phyloP scores from a whole-genome alignment of 805 yeast species.

The Starmerella geochares region DNA sequence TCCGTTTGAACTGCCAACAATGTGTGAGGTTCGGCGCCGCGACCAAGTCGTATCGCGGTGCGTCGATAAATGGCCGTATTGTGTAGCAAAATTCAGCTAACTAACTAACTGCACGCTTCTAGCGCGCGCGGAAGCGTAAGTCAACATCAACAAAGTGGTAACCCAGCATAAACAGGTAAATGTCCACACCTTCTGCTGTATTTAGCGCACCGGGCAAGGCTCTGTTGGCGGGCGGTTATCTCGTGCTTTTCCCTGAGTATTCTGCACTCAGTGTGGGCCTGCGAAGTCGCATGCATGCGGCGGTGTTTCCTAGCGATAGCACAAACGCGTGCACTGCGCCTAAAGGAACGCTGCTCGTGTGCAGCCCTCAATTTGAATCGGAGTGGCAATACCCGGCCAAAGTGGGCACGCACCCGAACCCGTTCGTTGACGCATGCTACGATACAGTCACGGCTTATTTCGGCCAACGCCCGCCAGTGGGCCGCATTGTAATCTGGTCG shows the following conservation, averaged over 20 bases:
- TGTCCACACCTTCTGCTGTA: conserved; percentile 30
- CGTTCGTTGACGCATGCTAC: conserved; percentile 62
- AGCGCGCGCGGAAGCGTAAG: no score
- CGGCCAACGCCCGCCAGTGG: conserved; percentile 28
- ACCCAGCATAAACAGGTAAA: not conserved
- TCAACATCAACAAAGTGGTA: not conserved
- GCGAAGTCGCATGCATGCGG: conserved; percentile 79
- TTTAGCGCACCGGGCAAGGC: conserved; percentile 97
- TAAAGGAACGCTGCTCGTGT: conserved; percentile 7
- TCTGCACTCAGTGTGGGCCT: conserved; percentile 75
- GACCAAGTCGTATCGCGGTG: not conserved
- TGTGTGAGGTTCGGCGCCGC: not conserved
- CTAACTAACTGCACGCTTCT: no score
- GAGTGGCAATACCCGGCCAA: conserved; percentile 21
- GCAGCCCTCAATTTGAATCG: conserved; percentile 26
- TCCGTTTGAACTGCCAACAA: not conserved
- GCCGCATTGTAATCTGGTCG: conserved; percentile 55
- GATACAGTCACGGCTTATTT: conserved; percentile 47
- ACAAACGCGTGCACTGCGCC: no score
- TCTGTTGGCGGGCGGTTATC: conserved; percentile 84
- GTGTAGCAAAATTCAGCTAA: no score
- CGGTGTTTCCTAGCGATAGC: not conserved
- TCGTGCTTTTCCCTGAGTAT: conserved; percentile 72
- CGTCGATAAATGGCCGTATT: not conserved
- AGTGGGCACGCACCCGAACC: conserved; percentile 39